phyloP scores from a whole-genome alignment of 352 stramenopile genomes.

The Pythium chondricola region DNA sequence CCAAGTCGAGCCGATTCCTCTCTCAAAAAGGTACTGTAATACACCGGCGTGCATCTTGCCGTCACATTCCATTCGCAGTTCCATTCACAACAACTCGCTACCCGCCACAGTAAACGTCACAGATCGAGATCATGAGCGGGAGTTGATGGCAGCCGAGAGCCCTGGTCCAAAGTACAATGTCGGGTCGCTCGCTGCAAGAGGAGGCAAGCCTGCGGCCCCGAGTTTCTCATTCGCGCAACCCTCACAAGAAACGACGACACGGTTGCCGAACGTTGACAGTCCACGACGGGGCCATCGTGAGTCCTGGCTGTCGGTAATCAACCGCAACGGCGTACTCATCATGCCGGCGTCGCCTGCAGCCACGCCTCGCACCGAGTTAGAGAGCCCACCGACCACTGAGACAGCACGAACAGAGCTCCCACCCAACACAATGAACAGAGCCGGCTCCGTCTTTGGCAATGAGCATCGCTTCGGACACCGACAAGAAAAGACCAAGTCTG shows the following conservation, averaged over 20 bases:
- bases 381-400: constrained; percentile 4
- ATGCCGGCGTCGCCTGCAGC: constrained; percentile 44
- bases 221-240: constrained; percentile 64
- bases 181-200: constrained; percentile 40
- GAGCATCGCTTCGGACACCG: constrained; percentile 69
- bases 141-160: constrained; percentile 71
- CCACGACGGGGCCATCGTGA: constrained; percentile 56
- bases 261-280: constrained; percentile 45
- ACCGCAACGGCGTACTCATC: constrained; percentile 74
- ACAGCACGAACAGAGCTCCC: too few relatives aligned
- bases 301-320: constrained; percentile 78
- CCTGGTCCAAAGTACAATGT: constrained; percentile 84
- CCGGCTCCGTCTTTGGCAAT: constrained; percentile 59
- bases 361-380: constrained; percentile 6
- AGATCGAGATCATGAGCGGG: constrained; percentile 50
- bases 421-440: constrained; percentile 2
- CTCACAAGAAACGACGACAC: constrained; percentile 41
- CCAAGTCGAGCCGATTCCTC: constrained; percentile 72
- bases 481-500: constrained; percentile 28
- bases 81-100: not conserved
- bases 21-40: constrained; percentile 62
- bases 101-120: constrained; percentile 52
- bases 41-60: too few relatives aligned
- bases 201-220: constrained; percentile 40
- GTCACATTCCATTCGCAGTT: not conserved